phyloP scores from a whole-genome alignment of 331 rosid genomes.

The Dryas integrifolia region DNA sequence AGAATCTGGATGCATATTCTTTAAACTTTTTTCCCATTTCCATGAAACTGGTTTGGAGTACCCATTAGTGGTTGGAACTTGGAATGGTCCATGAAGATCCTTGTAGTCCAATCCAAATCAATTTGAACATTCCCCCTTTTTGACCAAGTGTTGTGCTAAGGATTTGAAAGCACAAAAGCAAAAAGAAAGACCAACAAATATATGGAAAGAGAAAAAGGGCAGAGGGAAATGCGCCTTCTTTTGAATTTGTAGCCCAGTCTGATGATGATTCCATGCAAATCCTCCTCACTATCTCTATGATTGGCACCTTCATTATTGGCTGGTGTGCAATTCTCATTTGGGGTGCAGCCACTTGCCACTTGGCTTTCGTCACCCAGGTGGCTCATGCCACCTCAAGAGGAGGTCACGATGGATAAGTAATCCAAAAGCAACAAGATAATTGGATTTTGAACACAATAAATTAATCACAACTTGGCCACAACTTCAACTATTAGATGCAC shows the following conservation, averaged over 20 bases:
- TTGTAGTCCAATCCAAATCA: conserved; percentile 40
- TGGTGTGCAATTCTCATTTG: conserved; percentile 10
- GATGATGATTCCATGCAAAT: neutral
- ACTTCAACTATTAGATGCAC: neutral
- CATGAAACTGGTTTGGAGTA: neutral
- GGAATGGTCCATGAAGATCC: conserved; percentile 32
- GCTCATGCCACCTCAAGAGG: conserved; percentile 11
- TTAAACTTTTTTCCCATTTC: neutral
- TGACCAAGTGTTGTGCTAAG: conserved; percentile 42
- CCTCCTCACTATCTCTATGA: conserved; percentile 18
- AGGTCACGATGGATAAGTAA: conserved; percentile 16
- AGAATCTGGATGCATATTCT: neutral
- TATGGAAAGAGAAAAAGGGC: conserved; percentile 19
- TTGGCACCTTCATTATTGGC: conserved; percentile 32
- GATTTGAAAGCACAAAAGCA: conserved; percentile 26
- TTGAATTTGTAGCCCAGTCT: conserved; percentile 12
- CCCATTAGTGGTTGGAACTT: conserved; percentile 7
- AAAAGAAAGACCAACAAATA: conserved; percentile 17
- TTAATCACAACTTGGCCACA: neutral
- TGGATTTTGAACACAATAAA: neutral
- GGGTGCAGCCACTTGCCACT: conserved; percentile 55
- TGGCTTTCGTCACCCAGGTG: conserved; percentile 22
- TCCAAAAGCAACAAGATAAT: conserved; percentile 6
- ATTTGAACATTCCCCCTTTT: conserved; percentile 37
- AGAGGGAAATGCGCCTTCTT: conserved; percentile 23